Base-by-base conservation (phyloP, 495 filamentous ascomycete species). In the Penicillium fimorum region DNA sequence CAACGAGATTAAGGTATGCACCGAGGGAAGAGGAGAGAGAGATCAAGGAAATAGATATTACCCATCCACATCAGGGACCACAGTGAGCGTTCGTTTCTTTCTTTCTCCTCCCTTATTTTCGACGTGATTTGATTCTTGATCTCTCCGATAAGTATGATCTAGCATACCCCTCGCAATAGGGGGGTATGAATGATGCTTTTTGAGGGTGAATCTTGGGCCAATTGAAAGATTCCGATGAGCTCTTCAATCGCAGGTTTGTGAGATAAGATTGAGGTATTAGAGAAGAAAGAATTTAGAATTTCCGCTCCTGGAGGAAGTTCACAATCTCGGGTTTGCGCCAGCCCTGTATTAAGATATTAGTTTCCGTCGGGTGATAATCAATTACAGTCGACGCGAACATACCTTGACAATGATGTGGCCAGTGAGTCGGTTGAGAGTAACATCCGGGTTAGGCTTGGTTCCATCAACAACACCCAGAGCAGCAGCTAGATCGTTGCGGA, bases 341-440 rank as follows among this genome's bases (percentile, higher is more conserved):
- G 59, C 78, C 78, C 78, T 81, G 46, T 48, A 37, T 13, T 29
- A 50, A 17, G 46, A 33, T 22, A 25, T 52, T 27, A 56, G 38
- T 55, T 37, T 44, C 42, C 33, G 30, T 27, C 9, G 30, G 15
- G 2, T 8, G 9, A 27, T 1, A 55, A 57, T 24, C 42, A 45
- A 47, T 56, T 5, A 13, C 24, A 51, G 10, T 50, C 27, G 8
- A 45, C 18, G 1, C 4, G 2, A 30, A 65, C 74, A 57, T 70
- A 86, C 85, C 79, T 80, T 83, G 32, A 91, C 78, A 45, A 85
- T 73, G 33, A 91, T 76, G 56, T 89, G 85, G 35, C 78, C 83
- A 33, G 81, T 88, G 27, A 82, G 67, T 52, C 76, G 70, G 65
- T 87, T 88, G 35, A 88, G 74, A 11, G 62, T 69, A 5, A 89